Percentiles rank a stretch among this genome's conserved stretches.
Conservation (phyloP, 2,329 filamentous ascomycete genomes). For the Hymenoscyphus fraxineus region DNA sequence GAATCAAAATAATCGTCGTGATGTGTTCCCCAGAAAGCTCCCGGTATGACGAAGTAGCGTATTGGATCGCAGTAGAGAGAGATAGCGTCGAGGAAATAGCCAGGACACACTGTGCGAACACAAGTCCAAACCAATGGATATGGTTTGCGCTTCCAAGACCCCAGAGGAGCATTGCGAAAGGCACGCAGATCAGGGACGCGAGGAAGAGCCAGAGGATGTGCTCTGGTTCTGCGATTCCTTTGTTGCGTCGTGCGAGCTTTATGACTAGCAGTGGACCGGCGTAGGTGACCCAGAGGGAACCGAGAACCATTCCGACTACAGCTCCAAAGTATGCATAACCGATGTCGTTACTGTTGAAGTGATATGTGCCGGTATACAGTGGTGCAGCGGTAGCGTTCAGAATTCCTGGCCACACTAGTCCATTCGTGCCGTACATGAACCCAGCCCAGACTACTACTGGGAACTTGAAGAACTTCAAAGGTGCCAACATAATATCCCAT, state of each 20-base stretch:
- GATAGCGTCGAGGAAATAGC: slow-evolving; percentile 34
- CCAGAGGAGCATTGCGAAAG: slow-evolving; percentile 44
- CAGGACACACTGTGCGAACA: slow-evolving; percentile 46
- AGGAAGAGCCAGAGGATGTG: slow-evolving; percentile 32
- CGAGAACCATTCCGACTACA: slow-evolving; percentile 30
- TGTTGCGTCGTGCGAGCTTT: slow-evolving; percentile 39
- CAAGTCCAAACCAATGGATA: slow-evolving; percentile 42
- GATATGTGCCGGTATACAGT: slow-evolving; percentile 34
- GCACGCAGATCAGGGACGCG: slow-evolving; percentile 39
- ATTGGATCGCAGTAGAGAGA: slow-evolving; percentile 43
- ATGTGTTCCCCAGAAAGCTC: slow-evolving; percentile 45
- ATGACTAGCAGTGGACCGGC: slow-evolving; percentile 21
- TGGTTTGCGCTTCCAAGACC: slow-evolving; percentile 45
- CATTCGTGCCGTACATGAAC: slow-evolving; percentile 36
- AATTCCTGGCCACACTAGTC: slow-evolving; percentile 35
- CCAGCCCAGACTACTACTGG: slow-evolving; percentile 35
- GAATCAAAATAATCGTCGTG: slow-evolving; percentile 44
- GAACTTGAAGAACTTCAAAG: slow-evolving; percentile 35
- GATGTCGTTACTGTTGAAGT: slow-evolving; percentile 32
- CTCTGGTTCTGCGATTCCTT: slow-evolving; percentile 36
- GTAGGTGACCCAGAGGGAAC: slow-evolving; percentile 22
- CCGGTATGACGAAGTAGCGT: slow-evolving; percentile 45
- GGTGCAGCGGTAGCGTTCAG: slow-evolving; percentile 33
- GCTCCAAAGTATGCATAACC: slow-evolving; percentile 33
- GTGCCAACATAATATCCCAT: slow-evolving; percentile 37